Evolutionary conservation across 2,329 filamentous ascomycete genomes (phyloP), one percentile per base, ranked within the genome.

Genomic region (Aspergillus japonicus): DNA sequence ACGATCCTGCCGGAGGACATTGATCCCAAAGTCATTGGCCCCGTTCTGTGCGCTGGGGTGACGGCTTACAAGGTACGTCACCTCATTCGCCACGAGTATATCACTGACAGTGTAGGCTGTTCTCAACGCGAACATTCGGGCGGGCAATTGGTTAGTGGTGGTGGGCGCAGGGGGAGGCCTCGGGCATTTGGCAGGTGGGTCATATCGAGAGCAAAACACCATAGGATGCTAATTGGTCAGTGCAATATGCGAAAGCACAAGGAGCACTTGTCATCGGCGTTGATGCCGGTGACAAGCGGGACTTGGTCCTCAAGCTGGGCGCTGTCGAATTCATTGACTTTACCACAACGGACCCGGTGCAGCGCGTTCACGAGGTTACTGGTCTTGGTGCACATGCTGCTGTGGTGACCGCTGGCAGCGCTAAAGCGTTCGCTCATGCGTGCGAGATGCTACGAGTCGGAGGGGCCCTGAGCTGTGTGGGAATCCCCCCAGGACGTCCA

Each of bases 141-240:
- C 71, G 12, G 77, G 77, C 12, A 68, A 78, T 39, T 78, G 73
- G 74, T 64, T 81, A 29, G 76, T 77, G 2, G 78, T 81, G 12
- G 73, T 80, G n/a, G 78, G 79, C 10, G 79, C 79, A 14, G 78
- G 77, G 39, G 79, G 78, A 49, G 79, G 79, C 5, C 68, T 81
- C n/a, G 79, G 79, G 2, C 76, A 80, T 64, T 71, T 80, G 39
- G 78, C 78, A 58, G 75, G 76, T 78, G 60, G 48, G 71, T 60
- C 6, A 33, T 8, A 2, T 12, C 21, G 8, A 49, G 35, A 48
- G 19, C 35, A 31, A 4, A 31, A 4, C 31, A 3, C 14, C 21
- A 6, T 39, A 23, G 8, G 10, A 24, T 48, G 49, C 51, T 65
- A 8, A 63, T 8, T 7, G 3, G 47, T 21, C 60, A 77, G 78